Evolutionary conservation across 2,329 filamentous ascomycete genomes (phyloP), one percentile per base, ranked within the genome.

Genomic region (Venturia oleaginea): DNA sequence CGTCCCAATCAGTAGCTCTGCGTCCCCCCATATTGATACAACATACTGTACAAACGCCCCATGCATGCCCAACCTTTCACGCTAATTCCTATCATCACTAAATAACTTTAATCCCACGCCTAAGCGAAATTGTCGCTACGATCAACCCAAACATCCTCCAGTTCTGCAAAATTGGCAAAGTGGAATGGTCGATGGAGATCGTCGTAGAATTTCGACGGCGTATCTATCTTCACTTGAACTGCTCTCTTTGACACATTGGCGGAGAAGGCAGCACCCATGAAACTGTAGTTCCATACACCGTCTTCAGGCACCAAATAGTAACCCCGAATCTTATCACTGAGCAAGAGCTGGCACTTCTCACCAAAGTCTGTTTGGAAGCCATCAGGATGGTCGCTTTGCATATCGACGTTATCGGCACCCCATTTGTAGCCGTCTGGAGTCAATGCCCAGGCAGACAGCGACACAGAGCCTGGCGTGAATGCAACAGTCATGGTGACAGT

Each of bases 81-180:
- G 51, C 51, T 30, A 22, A n/a, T 57, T 34, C 19, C 51, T 34
- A n/a, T 34, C 10, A 34, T 34, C 19, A 15, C 30, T 30, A 32
- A 51, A 51, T 34, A 4, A 30, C 22, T 32, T 17, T n/a, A 27
- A 60, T 19, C 3, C 6, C 59, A 40, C 22, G 4, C 19, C 37
- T 60, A 60, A 27, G 62, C 93, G 80, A 99, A 96, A 75, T 92
- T 93, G 79, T 99, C 93, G 68, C 86, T 86, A 71, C 92, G 83
- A 76, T 99, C 94, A 59, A 97, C 92, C 86, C 92, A 96, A 51
- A 96, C 90, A 76, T 99, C 93, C 79, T 99, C 94, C 74, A 99
- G 78, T 80, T 99, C 93, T 0, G 92, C 91, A 78, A 99, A 99
- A 76, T 92, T 96, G 75, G 93, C 89, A 84, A 99, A 99, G 79